Evolutionary conservation across 805 yeast genomes (phyloP).

Genomic region (Candida ficus): DNA sequence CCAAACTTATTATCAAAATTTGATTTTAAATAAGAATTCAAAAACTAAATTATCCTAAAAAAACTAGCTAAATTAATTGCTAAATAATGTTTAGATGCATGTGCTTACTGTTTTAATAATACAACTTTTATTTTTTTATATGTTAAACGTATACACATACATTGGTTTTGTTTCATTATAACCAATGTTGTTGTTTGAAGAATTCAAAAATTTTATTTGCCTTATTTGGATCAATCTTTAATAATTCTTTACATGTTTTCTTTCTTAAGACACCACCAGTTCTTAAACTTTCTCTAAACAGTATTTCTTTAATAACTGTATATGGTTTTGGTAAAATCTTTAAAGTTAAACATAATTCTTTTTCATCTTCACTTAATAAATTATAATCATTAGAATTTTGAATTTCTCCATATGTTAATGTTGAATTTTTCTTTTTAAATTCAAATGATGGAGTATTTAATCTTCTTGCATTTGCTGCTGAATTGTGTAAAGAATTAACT

Average conservation of each 20-base stretch:
- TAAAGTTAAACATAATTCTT: conserved; percentile 73
- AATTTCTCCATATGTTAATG: conserved; percentile 56
- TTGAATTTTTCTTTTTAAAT: conserved; percentile 32
- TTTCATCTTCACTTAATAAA: conserved; percentile 82
- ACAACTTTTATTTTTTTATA: too few species aligned
- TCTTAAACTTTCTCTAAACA: conserved; percentile 81
- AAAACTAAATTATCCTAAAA: too few species aligned
- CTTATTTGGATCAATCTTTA: conserved; percentile 81
- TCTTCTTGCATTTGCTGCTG: conserved; percentile 14
- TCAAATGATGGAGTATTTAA: conserved; percentile 18
- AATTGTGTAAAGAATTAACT: conserved; percentile 26
- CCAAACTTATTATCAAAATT: conserved; percentile 31
- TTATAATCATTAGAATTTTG: conserved; percentile 79
- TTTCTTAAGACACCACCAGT: conserved; percentile 81
- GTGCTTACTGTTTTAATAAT: too few species aligned
- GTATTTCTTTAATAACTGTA: conserved; percentile 81
- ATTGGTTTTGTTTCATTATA: too few species aligned
- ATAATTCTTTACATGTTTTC: conserved; percentile 76
- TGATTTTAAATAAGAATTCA: conserved; percentile 3
- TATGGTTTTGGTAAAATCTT: conserved; percentile 91
- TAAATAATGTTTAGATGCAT: too few species aligned
- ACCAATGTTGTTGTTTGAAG: conserved; percentile 90
- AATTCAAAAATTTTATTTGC: conserved; percentile 87
- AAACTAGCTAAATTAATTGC: too few species aligned
- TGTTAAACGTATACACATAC: too few species aligned